Base-by-base conservation (phyloP, 2,329 filamentous ascomycete genomes). In the Fusarium ramigenum region DNA sequence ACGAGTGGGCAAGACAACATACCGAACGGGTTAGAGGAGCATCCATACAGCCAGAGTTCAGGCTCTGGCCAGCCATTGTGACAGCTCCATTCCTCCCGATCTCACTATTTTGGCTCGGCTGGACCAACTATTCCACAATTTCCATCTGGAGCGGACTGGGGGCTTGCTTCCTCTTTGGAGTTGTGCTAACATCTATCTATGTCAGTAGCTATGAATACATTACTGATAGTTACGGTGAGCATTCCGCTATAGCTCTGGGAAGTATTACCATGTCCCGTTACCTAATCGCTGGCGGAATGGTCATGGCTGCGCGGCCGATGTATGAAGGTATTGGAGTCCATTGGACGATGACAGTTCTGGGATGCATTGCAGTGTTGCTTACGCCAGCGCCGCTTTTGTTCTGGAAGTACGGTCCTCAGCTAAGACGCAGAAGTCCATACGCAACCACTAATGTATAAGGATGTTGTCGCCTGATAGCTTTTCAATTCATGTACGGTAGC, bases 71-170 rank as follows among this genome's bases (percentile, higher is more conserved):
- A 54, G 83, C 83, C 6, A 89, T 90, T 79, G 79, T 88, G 8
- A 84, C 84, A 4, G 84, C 86, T 0, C 84, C 86, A 0, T 78
- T 83, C 1, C 83, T 90, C 3, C 87, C 88, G 0, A 79, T 88
- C 36, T 82, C 81, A 2, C 80, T 90, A 6, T 89, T 90, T 77
- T 90, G 88, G 87, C 87, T 90, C 79, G 88, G 84, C 1, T 90
- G 88, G 88, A 88, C 85, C 0, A 81, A 83, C 40, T 81, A 83
- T 61, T 56, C 78, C 0, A 77, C 60, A 8, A 84, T 89, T 30
- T 85, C 84, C 5, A 78, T 77, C 23, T 89, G 87, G 87, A 85
- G 83, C 23, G 85, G 85, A 0, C 81, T 90, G 7, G 78, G 79
- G 4, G 87, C 87, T 2, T 86, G 83, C n/a, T 83, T 85, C 2